Percentiles rank a stretch among this genome's conserved stretches.
Evolutionary conservation across 2,329 filamentous ascomycete species (phyloP).

Genomic region (Penicillium occitanis): DNA sequence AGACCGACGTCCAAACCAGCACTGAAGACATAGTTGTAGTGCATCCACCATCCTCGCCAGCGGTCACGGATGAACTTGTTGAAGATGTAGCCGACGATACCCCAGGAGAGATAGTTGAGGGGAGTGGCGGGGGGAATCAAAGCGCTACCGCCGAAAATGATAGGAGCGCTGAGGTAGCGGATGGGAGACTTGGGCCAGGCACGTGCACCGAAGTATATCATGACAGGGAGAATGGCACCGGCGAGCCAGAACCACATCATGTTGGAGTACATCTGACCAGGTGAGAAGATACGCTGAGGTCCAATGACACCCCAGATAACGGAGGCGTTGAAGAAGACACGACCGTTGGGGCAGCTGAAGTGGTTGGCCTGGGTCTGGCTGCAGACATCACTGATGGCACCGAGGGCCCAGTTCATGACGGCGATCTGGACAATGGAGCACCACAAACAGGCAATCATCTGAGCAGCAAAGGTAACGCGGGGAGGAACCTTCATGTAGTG

Average conservation of each 20-base stretch:
- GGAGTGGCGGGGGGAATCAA: conserved; percentile 68
- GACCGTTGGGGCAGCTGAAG: conserved; percentile 58
- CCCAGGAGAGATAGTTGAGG: conserved; percentile 71
- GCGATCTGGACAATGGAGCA: conserved; percentile 51
- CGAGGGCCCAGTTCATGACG: conserved; percentile 47
- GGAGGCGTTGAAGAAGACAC: conserved; percentile 67
- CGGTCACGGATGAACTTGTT: conserved; percentile 66
- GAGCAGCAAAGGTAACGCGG: conserved; percentile 52
- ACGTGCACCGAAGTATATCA: conserved; percentile 63
- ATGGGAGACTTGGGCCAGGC: conserved; percentile 61
- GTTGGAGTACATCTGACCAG: conserved; percentile 60
- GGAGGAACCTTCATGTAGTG: conserved; percentile 65
- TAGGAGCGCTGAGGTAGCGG: conserved; percentile 66
- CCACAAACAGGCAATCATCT: conserved; percentile 54
- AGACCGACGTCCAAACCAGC: conserved; percentile 69
- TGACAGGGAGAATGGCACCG: conserved; percentile 61
- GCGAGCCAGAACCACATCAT: conserved; percentile 72
- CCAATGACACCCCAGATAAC: conserved; percentile 74
- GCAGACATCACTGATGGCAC: conserved; percentile 65
- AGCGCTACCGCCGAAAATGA: conserved; percentile 66
- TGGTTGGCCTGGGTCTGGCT: conserved; percentile 58
- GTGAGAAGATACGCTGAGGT: conserved; percentile 66
- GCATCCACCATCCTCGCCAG: conserved; percentile 71
- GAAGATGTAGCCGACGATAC: conserved; percentile 65
- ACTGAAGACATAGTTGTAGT: conserved; percentile 75